phyloP scores from a whole-genome alignment of 2,329 filamentous ascomycete genomes.

The Xenoacremonium recifei region DNA sequence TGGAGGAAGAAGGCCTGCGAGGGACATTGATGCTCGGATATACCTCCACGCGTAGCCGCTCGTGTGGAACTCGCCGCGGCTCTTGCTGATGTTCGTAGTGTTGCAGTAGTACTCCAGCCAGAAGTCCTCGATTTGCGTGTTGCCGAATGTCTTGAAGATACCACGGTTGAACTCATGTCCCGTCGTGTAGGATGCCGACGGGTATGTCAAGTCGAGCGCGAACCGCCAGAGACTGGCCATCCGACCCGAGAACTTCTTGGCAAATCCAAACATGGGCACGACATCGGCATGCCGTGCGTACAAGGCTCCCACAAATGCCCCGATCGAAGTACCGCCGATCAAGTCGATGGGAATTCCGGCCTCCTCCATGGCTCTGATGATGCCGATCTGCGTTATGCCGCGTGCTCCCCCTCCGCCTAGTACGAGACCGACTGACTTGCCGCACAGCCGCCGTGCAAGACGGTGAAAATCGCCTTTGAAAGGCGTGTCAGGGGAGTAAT shows the following conservation, averaged over 20 bases:
- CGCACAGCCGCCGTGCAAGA: conserved; percentile 83
- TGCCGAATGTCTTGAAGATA: conserved; percentile 97
- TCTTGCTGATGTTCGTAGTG: conserved; percentile 97
- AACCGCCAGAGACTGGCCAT: conserved; percentile 99
- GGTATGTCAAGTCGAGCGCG: conserved; percentile 91
- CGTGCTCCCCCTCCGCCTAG: conserved; percentile 90
- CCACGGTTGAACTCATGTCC: conserved; percentile 98
- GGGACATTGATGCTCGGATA: conserved; percentile 92
- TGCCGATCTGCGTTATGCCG: conserved; percentile 88
- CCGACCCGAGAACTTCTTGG: conserved; percentile 96
- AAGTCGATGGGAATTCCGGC: conserved; percentile 95
- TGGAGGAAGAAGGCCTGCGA: conserved; percentile 88
- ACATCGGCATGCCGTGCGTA: conserved; percentile 96
- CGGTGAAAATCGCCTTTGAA: conserved; percentile 98
- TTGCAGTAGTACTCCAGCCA: conserved; percentile 99
- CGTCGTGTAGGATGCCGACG: conserved; percentile 94
- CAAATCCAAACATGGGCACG: conserved; percentile 93
- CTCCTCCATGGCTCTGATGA: conserved; percentile 93
- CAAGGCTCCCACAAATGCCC: conserved; percentile 89
- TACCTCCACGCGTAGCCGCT: conserved; percentile 98
- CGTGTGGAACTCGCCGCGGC: conserved; percentile 86
- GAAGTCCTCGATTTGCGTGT: conserved; percentile 97
- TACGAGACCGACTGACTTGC: conserved; percentile 91
- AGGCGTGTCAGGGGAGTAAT: conserved; percentile 87
- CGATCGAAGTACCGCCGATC: conserved; percentile 93